These are phyloP conservation scores for Excoecaria cochinchinensis DNA, from an alignment of 345 rosid genomes.

Conservation along the genomic window DNA sequence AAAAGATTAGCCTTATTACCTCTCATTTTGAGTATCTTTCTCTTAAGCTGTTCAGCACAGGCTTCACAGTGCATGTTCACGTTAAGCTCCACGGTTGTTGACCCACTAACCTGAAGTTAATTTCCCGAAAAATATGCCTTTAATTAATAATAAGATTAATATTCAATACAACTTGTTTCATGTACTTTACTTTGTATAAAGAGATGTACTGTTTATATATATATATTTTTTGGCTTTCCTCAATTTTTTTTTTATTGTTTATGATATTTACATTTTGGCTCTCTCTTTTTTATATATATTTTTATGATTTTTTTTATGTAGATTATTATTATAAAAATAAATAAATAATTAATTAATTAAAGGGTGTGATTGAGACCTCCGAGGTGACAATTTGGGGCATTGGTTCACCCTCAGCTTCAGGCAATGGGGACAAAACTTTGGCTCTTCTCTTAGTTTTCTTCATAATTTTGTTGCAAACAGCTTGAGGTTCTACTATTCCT, in stretches of 20 bases:
- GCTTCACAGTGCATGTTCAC: slow-evolving; percentile 95
- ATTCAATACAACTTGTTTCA: too few species aligned
- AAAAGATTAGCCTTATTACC: slow-evolving; percentile 35
- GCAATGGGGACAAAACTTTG: slow-evolving; percentile 72
- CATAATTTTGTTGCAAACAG: slow-evolving; percentile 67
- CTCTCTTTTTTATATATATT: too few species aligned
- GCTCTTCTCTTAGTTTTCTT: slow-evolving; percentile 79
- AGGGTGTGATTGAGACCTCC: slow-evolving; percentile 35
- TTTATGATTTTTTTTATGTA: too few species aligned
- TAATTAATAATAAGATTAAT: too few species aligned
- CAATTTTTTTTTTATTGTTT: too few species aligned
- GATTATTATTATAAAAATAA: too few species aligned
- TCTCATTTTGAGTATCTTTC: slow-evolving; percentile 89
- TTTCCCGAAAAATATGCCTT: too few species aligned
- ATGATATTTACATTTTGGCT: too few species aligned
- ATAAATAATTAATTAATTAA: neutral
- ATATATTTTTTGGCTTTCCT: too few species aligned
- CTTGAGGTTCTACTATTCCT: slow-evolving; percentile 81
- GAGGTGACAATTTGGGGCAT: slow-evolving; percentile 63
- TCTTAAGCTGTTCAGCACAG: slow-evolving; percentile 88
- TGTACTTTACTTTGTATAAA: too few species aligned
- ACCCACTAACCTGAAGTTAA: slow-evolving; percentile 50
- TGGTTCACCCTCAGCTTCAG: slow-evolving; percentile 69
- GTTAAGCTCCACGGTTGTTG: slow-evolving; percentile 69
- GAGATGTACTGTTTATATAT: too few species aligned